These are phyloP conservation scores for Porodaedalea pini DNA, from an alignment of 1,284 basidiomycete species.

Conservation along the genomic window DNA sequence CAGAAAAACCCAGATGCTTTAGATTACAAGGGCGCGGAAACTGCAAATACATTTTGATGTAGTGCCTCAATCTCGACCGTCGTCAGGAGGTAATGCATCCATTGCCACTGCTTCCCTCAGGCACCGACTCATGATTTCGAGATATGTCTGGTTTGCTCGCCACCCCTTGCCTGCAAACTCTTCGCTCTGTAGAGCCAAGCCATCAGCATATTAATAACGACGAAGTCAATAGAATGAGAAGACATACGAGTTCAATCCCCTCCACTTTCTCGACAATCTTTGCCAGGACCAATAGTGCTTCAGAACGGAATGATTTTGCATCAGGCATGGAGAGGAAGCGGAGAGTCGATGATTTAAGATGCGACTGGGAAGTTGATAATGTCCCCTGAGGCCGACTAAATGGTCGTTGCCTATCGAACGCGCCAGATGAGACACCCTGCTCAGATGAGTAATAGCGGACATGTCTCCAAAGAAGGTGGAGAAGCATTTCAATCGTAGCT, in stretches of 20 bases:
- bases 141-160: constrained; percentile 58
- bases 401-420: not conserved
- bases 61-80: not conserved
- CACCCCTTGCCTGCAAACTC: constrained; percentile 45
- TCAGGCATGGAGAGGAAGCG: constrained; percentile 54
- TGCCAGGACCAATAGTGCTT: constrained; percentile 49
- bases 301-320: constrained; percentile 47
- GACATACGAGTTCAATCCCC: constrained; percentile 48
- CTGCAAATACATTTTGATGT: not conserved
- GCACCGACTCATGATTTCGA: constrained; percentile 67
- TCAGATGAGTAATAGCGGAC: constrained; percentile 53
- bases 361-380: constrained; percentile 12
- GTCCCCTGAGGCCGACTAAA: constrained; percentile 36
- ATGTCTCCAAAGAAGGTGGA: constrained; percentile 86
- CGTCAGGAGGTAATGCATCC: not conserved
- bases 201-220: not conserved
- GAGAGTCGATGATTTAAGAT: constrained; percentile 33
- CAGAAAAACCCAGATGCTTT: not conserved
- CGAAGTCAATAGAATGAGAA: constrained; percentile 2
- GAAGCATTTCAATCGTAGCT: constrained; percentile 80
- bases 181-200: constrained; percentile 28
- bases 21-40: not conserved
- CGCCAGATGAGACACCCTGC: not conserved
- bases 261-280: constrained; percentile 50
- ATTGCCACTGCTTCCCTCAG: constrained; percentile 48